A percentile compares a stretch with the other conserved stretches of the same genome.
These are phyloP conservation scores for Geosmithia flava DNA, from an alignment of 2,329 filamentous ascomycete genomes.

Conservation along the genomic window DNA sequence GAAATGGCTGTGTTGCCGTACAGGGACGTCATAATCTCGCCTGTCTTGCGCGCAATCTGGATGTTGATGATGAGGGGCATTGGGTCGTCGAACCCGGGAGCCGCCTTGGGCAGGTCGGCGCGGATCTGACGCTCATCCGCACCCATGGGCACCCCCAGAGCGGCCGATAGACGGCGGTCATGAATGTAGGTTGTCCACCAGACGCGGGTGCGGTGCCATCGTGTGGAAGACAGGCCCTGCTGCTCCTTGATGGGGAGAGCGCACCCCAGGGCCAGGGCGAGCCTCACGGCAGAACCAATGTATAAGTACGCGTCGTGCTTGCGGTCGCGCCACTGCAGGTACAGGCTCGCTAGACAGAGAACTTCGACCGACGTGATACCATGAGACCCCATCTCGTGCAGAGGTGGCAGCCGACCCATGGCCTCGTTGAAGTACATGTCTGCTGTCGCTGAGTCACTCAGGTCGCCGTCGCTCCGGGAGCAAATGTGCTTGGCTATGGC, in stretches of 20 bases:
- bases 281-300: conserved; percentile 12
- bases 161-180: conserved; percentile 14
- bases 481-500: conserved; percentile 15
- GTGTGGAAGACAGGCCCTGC: conserved; percentile 11
- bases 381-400: conserved; percentile 10
- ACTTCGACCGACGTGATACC: conserved; percentile 14
- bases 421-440: conserved; percentile 13
- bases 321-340: conserved; percentile 14
- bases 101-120: conserved; percentile 11
- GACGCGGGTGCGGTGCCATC: conserved; percentile 11
- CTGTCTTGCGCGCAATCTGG: conserved; percentile 12
- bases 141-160: conserved; percentile 11
- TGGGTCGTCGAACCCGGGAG: conserved; percentile 11
- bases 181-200: conserved; percentile 18
- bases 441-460: conserved; percentile 6
- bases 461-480: conserved; percentile 3
- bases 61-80: conserved; percentile 13
- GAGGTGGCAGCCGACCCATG: conserved; percentile 10
- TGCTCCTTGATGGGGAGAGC: conserved; percentile 12
- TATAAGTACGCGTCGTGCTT: conserved; percentile 16
- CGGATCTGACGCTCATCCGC: conserved; percentile 14
- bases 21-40: conserved; percentile 13
- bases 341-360: conserved; percentile 11
- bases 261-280: conserved; percentile 13
- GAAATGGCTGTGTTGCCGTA: conserved; percentile 1